phyloP scores from a whole-genome alignment of 192 early-diverging fungal species.

The Coemansia sp. region DNA sequence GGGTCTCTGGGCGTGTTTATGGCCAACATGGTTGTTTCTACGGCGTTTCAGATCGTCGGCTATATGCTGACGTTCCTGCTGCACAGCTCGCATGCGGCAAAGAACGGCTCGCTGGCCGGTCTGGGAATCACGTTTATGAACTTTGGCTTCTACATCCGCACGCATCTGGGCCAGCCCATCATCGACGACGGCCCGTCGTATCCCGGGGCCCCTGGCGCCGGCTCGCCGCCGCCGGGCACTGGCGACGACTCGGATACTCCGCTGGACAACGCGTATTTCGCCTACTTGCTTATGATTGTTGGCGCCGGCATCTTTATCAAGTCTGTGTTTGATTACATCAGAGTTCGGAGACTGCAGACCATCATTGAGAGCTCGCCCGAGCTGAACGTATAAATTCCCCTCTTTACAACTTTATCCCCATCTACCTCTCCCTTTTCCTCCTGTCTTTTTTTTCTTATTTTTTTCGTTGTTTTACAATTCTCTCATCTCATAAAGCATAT shows the following conservation, averaged over 20 bases:
- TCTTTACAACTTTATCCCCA: neutral
- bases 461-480: no score
- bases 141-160: slow-evolving; percentile 70
- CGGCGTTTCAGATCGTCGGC: slow-evolving; percentile 76
- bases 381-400: slow-evolving; percentile 50
- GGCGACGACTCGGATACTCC: slow-evolving; percentile 37
- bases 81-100: slow-evolving; percentile 86
- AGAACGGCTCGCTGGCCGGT: slow-evolving; percentile 73
- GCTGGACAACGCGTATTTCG: slow-evolving; percentile 62
- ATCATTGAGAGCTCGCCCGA: slow-evolving; percentile 62
- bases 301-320: slow-evolving; percentile 73
- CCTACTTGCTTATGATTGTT: slow-evolving; percentile 72
- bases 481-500: no score
- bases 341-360: slow-evolving; percentile 67
- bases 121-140: slow-evolving; percentile 80
- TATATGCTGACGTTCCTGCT: slow-evolving; percentile 90
- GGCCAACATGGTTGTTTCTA: slow-evolving; percentile 77
- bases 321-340: slow-evolving; percentile 67
- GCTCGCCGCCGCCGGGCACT: slow-evolving; percentile 13
- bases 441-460: neutral
- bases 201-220: neutral
- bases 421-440: neutral
- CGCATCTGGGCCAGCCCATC: slow-evolving; percentile 46
- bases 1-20: slow-evolving; percentile 73
- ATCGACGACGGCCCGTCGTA: slow-evolving; percentile 14